Evolutionary conservation across 2,329 filamentous ascomycete genomes (phyloP).

Genomic region (Monascus ruber): DNA sequence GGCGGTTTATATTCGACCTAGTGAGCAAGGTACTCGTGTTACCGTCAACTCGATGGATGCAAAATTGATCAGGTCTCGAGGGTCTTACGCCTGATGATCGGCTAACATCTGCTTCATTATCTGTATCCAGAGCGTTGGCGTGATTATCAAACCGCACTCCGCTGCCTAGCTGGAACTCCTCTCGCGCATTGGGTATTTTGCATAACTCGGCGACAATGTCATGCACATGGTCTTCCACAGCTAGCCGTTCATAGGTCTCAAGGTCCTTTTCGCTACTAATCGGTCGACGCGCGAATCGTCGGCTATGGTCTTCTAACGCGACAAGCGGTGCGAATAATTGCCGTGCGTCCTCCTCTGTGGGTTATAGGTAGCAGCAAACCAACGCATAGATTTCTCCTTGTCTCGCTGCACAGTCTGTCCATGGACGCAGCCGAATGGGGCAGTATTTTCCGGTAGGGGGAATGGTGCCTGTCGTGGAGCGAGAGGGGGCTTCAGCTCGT

Average conservation of each 20-base stretch:
- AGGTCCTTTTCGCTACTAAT: conserved; percentile 2
- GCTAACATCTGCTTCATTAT: background rate
- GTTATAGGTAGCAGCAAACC: conserved; percentile 5
- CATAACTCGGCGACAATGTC: no score
- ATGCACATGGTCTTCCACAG: conserved; percentile 6
- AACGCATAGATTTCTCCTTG: conserved; percentile 6
- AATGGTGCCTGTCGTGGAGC: conserved; percentile 14
- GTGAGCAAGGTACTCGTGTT: conserved; percentile 2
- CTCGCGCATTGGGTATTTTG: conserved; percentile 3
- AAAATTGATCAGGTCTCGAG: conserved; percentile 6
- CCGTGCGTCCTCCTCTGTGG: conserved; percentile 2
- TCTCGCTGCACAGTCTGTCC: conserved; percentile 8
- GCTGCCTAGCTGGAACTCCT: conserved; percentile 4
- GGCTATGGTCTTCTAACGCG: conserved; percentile 3
- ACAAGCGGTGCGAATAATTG: conserved; percentile 5
- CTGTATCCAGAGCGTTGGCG: conserved; percentile 1
- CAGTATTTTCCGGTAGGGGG: conserved; percentile 15
- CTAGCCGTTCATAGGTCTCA: conserved; percentile 7
- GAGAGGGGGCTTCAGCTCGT: conserved; percentile 9
- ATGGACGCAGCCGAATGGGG: conserved; percentile 9
- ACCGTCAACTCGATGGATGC: conserved; percentile 5
- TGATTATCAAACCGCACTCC: conserved; percentile 5
- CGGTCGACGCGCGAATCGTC: background rate
- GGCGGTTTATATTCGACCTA: no score
- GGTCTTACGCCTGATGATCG: background rate